These are phyloP conservation scores for Lactarius akahatsu DNA, from an alignment of 768 basidiomycete species.

Conservation along the genomic window DNA sequence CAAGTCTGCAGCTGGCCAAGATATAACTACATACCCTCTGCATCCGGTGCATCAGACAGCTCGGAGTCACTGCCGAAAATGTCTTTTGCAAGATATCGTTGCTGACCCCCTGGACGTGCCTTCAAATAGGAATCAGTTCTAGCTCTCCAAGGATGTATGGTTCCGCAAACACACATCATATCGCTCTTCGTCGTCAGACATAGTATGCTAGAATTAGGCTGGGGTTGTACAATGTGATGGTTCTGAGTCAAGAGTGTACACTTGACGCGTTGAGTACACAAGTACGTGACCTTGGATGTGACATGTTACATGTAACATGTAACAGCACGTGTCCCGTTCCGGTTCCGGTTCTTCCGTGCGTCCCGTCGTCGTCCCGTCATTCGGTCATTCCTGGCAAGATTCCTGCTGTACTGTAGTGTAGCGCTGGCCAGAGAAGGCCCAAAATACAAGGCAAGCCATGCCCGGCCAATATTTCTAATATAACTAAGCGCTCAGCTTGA, in stretches of 20 bases:
- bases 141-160: background rate
- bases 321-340: background rate
- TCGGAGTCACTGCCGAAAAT: conserved; percentile 27
- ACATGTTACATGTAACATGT: background rate
- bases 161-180: conserved; percentile 2
- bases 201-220: background rate
- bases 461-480: too few relatives aligned
- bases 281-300: background rate
- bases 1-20: background rate
- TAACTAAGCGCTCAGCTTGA: too few relatives aligned
- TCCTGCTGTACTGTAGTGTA: too few relatives aligned
- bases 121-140: background rate
- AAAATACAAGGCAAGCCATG: too few relatives aligned
- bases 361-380: too few relatives aligned
- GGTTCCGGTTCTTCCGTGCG: too few relatives aligned
- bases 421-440: too few relatives aligned
- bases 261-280: background rate
- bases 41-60: conserved; percentile 24
- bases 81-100: conserved; percentile 25
- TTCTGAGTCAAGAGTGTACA: background rate
- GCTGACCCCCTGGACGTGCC: conserved; percentile 17
- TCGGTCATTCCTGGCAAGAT: too few relatives aligned
- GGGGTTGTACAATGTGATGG: conserved; percentile 1
- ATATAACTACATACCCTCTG: conserved; percentile 14
- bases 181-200: conserved; percentile 26